Evolutionary conservation across 2,329 filamentous ascomycete genomes (phyloP), one percentile per base, ranked within the genome.

Genomic region (Ophiosphaerella narmari): DNA sequence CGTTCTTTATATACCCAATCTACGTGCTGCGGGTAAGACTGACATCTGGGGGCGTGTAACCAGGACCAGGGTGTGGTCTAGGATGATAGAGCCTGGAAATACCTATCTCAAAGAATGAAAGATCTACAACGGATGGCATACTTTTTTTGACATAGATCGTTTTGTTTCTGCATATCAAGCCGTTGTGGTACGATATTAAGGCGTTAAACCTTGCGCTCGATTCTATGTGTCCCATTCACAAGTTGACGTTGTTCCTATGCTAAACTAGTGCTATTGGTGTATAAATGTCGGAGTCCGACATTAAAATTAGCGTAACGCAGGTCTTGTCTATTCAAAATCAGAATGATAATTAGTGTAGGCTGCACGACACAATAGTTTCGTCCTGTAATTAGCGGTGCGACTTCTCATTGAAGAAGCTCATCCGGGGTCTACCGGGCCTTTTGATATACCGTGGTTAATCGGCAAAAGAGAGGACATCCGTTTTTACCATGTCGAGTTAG

Each of bases 371-470:
- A 14, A 18, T 26, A 31, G 11, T n/a, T 23, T 37, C 9, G 23
- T 18, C 26, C 21, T 44, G 21, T 32, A 37, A 26, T 13, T 13
- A 32, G 33, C 42, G 42, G 32, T 37, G 29, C 42, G 14, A 36
- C 9, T 44, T 9, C 42, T 44, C 11, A 5, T 29, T 37, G 18
- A 14, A 44, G 42, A 14, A 44, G 33, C 2, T 37, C 26, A 37
- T 37, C 42, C 42, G 42, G 24, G 21, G 13, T 12, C 13, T 9
- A 32, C 14, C 7, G 42, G 23, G 24, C 33, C 12, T 44, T 21
- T 18, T 7, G 34, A 9, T 37, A 14, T 44, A n/a, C 29, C n/a
- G 26, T 44, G 33, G 34, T 38, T 36, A 44, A 44, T 44, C 42
- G 42, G 42, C 42, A 44, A 44, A 44, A 44, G 24, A 13, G 23